A percentile compares a stretch with the other conserved stretches of the same genome.
These are phyloP conservation scores for Clarkia xantiana DNA, from an alignment of 345 rosid genomes.

Conservation along the genomic window DNA sequence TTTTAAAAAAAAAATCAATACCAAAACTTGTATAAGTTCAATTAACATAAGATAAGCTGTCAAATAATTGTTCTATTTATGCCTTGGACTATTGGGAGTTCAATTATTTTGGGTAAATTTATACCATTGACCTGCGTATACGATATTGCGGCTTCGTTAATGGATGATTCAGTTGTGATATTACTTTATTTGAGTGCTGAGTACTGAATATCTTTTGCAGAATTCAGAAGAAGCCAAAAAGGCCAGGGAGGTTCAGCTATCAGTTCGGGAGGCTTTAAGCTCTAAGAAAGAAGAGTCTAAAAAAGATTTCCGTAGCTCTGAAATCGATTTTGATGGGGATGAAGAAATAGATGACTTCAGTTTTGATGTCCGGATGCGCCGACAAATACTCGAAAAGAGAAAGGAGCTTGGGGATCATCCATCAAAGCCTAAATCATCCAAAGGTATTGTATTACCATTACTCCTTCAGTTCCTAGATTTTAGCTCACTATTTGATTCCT, in stretches of 20 bases:
- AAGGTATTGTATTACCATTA: slow-evolving; percentile 5
- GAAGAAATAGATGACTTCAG: slow-evolving; percentile 43
- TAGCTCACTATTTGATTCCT: not conserved
- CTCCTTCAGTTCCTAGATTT: not conserved
- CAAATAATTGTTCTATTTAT: too few species aligned
- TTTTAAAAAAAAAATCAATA: too few species aligned
- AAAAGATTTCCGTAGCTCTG: slow-evolving; percentile 26
- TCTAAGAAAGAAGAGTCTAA: slow-evolving; percentile 42
- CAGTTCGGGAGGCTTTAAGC: slow-evolving; percentile 66
- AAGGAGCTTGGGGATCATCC: slow-evolving; percentile 45
- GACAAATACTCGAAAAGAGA: slow-evolving; percentile 47
- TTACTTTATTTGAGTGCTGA: not conserved
- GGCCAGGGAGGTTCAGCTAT: slow-evolving; percentile 47
- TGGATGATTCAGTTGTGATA: not conserved
- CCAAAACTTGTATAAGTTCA: slow-evolving; percentile 2
- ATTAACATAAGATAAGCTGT: too few species aligned
- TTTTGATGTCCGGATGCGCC: slow-evolving; percentile 87
- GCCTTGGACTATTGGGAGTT: too few species aligned
- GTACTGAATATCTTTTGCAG: slow-evolving; percentile 25
- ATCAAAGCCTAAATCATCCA: slow-evolving; percentile 6
- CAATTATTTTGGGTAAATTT: too few species aligned
- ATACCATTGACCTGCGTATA: too few species aligned
- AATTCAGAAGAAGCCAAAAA: slow-evolving; percentile 29
- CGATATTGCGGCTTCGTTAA: not conserved
- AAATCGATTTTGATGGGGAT: slow-evolving; percentile 14